Evolutionary conservation across 2,329 filamentous ascomycete genomes (phyloP), one percentile per base, ranked within the genome.

Genomic region (Colletotrichum somersetense): DNA sequence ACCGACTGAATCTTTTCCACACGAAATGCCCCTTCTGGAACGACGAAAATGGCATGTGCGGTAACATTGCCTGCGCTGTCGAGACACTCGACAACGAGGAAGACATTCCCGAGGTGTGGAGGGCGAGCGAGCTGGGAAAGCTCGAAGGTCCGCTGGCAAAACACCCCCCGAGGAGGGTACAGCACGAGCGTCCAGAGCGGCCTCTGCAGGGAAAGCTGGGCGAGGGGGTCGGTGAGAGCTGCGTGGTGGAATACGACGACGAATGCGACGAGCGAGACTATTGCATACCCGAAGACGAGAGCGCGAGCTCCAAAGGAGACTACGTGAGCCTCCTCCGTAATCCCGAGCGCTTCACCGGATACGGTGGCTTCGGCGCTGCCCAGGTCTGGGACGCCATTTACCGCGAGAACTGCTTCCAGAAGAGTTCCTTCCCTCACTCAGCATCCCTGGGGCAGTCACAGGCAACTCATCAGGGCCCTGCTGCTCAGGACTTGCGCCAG

Each of bases 381-480:
- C 94, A 97, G 83, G 94, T 99, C 20, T 99, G 96, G 96, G 92
- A 97, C 79, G 93, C 96, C 68, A 95, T 99, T 72, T 99, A 99
- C 83, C 89, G 94, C 64, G 96, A 99, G 82, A 99, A 99, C 81
- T 99, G 96, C 84, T 99, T 99, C 85, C 88, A 90, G 77, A 89
- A 86, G 80, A 88, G 87, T 75, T 91, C 90, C 0, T 91, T 91
- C 79, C 87, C 89, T 2, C 83, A 86, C 71, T 88, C 89, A 30
- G 89, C 89, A 35, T 83, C 86, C 71, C 82, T 91, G 10, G 89
- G 88, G 53, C 77, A 79, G 68, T 83, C 82, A 38, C 75, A 76
- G 20, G 82, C 82, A 67, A 74, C 80, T 40, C 80, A 83, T n/a
- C 78, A 80, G 44, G 86, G 86, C 35, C 85, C 87, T 3, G 90